A percentile compares a stretch with the other conserved stretches of the same genome.
These are phyloP conservation scores for Pilobolus umbonatus DNA, from an alignment of 192 early-diverging fungal species.

Conservation along the genomic window DNA sequence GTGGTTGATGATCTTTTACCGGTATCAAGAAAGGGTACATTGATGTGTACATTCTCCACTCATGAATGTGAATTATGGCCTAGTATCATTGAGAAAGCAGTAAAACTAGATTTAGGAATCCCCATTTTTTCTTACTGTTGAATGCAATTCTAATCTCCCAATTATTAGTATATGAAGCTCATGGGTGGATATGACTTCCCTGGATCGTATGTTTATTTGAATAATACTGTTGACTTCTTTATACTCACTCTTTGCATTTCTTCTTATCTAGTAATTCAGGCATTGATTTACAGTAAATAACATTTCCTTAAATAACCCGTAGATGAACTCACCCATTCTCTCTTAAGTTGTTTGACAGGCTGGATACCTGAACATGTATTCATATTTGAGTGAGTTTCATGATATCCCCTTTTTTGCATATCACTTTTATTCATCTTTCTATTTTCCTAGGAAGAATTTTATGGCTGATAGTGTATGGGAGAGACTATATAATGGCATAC, in stretches of 20 bases:
- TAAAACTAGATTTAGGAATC: conserved; percentile 25
- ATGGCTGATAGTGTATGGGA: conserved; percentile 67
- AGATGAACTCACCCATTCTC: background rate
- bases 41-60: conserved; percentile 87
- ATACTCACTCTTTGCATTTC: conserved; percentile 8
- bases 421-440: conserved; percentile 1
- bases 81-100: conserved; percentile 89
- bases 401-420: background rate
- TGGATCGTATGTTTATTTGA: conserved; percentile 61
- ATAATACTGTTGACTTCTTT: background rate
- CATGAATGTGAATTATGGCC: conserved; percentile 74
- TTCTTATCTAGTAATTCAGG: conserved; percentile 68
- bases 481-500: conserved; percentile 60
- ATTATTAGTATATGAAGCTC: conserved; percentile 90
- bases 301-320: too few species aligned
- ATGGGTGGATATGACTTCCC: conserved; percentile 96
- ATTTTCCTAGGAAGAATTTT: conserved; percentile 41
- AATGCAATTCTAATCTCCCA: too few species aligned
- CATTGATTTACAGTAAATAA: conserved; percentile 73
- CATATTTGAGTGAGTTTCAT: conserved; percentile 56
- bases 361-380: conserved; percentile 95
- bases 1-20: conserved; percentile 89
- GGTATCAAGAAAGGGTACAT: conserved; percentile 57
- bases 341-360: conserved; percentile 70
- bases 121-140: background rate